These are phyloP conservation scores for Pezicula rhizophila DNA, from an alignment of 2,329 filamentous ascomycete species.

Conservation along the genomic window DNA sequence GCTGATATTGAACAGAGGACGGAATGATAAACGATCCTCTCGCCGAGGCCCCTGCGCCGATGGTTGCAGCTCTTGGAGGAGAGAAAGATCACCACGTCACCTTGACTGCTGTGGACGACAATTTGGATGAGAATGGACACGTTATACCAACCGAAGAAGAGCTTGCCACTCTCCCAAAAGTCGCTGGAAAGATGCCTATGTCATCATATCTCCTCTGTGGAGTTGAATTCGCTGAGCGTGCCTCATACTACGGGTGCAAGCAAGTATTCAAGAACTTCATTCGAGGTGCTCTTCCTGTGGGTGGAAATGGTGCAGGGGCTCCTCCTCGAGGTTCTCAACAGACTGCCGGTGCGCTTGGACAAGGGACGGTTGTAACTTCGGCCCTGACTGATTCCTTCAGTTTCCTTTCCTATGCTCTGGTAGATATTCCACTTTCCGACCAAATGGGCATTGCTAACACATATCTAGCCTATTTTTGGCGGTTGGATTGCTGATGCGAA, in stretches of 20 bases:
- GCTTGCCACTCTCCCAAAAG: slow-evolving; percentile 49
- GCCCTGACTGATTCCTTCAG: slow-evolving; percentile 45
- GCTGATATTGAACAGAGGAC: slow-evolving; percentile 7
- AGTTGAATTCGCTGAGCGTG: slow-evolving; percentile 69
- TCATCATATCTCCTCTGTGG: slow-evolving; percentile 64
- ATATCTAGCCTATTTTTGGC: slow-evolving; percentile 36
- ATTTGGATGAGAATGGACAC: slow-evolving; percentile 9
- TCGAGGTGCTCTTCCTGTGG: slow-evolving; percentile 48
- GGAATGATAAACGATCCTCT: slow-evolving; percentile 11
- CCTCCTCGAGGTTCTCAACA: slow-evolving; percentile 15
- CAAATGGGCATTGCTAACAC: not conserved
- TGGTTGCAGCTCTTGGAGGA: slow-evolving; percentile 6
- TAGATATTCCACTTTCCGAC: not conserved
- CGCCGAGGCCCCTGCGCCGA: slow-evolving; percentile 8
- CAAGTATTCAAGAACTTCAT: slow-evolving; percentile 55
- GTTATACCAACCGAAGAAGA: slow-evolving; percentile 49
- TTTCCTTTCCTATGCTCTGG: slow-evolving; percentile 42
- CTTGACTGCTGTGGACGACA: slow-evolving; percentile 1
- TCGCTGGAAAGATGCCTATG: slow-evolving; percentile 62
- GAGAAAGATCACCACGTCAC: slow-evolving; percentile 10
- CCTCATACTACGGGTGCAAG: slow-evolving; percentile 71
- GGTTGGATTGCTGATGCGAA: slow-evolving; percentile 52
- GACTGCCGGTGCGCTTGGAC: slow-evolving; percentile 48
- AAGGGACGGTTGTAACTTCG: slow-evolving; percentile 48
- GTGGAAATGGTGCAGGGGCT: slow-evolving; percentile 22